Conservation (phyloP, 1,284 basidiomycete species). For the Trichosporon faecale region DNA sequence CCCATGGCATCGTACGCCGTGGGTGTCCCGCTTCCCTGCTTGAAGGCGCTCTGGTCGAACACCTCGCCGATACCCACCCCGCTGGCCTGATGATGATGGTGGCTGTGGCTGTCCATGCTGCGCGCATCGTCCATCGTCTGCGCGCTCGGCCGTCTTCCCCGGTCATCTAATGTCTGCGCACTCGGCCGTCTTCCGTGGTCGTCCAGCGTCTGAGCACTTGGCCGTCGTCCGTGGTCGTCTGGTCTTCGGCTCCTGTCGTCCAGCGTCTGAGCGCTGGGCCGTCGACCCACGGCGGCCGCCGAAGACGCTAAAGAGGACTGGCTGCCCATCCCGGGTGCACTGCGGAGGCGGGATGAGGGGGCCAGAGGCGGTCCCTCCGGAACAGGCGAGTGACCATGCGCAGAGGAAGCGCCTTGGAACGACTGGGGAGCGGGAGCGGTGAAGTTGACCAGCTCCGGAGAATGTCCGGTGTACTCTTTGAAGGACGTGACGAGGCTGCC, state of each 20-base stretch:
- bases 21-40: background rate
- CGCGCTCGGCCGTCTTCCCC: background rate
- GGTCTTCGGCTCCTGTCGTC: background rate
- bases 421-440: constrained; percentile 8
- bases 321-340: background rate
- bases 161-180: background rate
- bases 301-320: background rate
- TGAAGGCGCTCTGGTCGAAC: background rate
- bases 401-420: background rate
- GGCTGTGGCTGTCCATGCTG: background rate
- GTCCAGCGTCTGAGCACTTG: constrained; percentile 3
- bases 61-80: background rate
- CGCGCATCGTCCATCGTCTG: background rate
- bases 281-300: background rate
- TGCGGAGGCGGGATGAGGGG: background rate
- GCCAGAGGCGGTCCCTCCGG: background rate
- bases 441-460: constrained; percentile 49
- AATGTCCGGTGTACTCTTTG: constrained; percentile 60
- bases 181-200: background rate
- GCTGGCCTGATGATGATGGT: background rate
- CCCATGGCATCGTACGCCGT: background rate
- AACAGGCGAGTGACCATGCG: background rate
- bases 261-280: background rate
- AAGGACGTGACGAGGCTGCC: constrained; percentile 68
- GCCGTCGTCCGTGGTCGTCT: background rate